phyloP scores from a whole-genome alignment of 2,329 filamentous ascomycete genomes.

The Cytospora leucostoma region DNA sequence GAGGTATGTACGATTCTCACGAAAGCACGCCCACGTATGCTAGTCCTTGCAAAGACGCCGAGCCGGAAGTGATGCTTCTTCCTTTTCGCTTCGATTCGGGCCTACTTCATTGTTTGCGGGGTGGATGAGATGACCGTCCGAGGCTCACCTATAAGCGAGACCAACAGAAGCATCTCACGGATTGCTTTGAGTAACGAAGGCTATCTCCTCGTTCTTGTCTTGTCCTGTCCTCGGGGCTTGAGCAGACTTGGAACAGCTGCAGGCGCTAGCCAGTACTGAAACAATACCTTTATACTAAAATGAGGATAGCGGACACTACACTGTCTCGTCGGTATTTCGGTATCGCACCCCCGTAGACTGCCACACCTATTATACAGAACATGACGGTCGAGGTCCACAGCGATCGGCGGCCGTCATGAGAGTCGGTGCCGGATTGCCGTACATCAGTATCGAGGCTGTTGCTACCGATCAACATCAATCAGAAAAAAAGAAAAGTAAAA shows the following conservation, averaged over 20 bases:
- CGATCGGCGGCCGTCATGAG: neutral
- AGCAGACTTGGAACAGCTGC: neutral
- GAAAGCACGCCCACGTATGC: too few relatives aligned
- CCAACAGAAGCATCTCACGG: neutral
- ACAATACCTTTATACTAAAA: neutral
- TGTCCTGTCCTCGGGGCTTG: neutral
- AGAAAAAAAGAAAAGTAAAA: slow-evolving; percentile 2
- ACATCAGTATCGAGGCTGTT: too few relatives aligned
- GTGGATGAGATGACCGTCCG: neutral
- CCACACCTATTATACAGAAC: too few relatives aligned
- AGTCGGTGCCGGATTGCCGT: too few relatives aligned
- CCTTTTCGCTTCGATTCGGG: neutral
- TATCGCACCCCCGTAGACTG: neutral
- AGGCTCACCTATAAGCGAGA: neutral
- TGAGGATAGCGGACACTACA: neutral
- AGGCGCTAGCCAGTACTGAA: neutral
- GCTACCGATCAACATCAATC: neutral
- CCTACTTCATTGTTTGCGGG: neutral
- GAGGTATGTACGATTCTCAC: slow-evolving; percentile 1
- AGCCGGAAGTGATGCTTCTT: neutral
- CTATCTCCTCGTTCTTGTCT: neutral
- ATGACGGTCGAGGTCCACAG: neutral
- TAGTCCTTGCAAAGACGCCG: neutral
- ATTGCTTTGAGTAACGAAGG: neutral
- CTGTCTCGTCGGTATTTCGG: slow-evolving; percentile 1